Evolutionary conservation across 1,139 yeast genomes (phyloP).

Genomic region (Suhomyces bribrorum): DNA sequence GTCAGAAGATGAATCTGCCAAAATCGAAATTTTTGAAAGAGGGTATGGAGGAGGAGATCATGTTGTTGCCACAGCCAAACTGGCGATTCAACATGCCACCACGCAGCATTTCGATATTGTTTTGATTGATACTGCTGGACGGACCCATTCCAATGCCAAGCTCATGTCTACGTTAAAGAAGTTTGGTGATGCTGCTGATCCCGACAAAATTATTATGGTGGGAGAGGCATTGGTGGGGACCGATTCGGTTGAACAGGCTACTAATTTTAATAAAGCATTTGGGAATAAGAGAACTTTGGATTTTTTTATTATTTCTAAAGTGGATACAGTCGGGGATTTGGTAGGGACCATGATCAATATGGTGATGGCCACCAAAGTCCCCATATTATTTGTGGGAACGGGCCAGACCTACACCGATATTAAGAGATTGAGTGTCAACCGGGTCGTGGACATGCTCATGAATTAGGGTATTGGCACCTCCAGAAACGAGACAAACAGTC

Average conservation of each 20-base stretch:
- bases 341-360: constrained; percentile 96
- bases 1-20: constrained; percentile 45
- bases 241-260: constrained; percentile 94
- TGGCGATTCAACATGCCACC: constrained; percentile 79
- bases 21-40: constrained; percentile 83
- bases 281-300: constrained; percentile 82
- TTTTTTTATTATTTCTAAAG: constrained; percentile 90
- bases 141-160: constrained; percentile 93
- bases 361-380: constrained; percentile 96
- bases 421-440: constrained; percentile 86
- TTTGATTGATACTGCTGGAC: constrained; percentile 94
- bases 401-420: constrained; percentile 97
- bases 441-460: constrained; percentile 89
- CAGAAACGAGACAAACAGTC: neutral
- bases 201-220: constrained; percentile 96
- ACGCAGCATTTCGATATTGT: constrained; percentile 73
- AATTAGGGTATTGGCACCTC: constrained; percentile 23
- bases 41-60: constrained; percentile 96
- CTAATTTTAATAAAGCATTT: constrained; percentile 88
- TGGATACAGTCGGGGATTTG: constrained; percentile 96
- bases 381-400: constrained; percentile 91
- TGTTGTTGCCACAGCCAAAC: constrained; percentile 92
- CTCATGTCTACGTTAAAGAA: constrained; percentile 95
- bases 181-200: constrained; percentile 93
- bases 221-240: constrained; percentile 98